Conservation (phyloP, 352 stramenopile genomes). For the Globisporangium canariense region DNA sequence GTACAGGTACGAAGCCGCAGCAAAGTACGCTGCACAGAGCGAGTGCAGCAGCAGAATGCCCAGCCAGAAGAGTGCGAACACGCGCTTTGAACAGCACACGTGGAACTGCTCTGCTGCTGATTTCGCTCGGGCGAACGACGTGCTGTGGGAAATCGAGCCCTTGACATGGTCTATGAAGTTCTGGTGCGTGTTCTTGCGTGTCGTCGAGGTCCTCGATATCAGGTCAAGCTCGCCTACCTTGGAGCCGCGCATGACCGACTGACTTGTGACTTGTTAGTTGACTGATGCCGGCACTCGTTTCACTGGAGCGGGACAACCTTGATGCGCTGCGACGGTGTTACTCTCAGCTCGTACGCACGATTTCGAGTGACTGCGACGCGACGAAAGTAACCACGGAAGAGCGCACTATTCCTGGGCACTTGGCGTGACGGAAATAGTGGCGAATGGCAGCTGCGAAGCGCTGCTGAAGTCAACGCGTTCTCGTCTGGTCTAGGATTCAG, state of each 20-base stretch:
- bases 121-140: not conserved
- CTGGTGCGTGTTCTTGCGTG: not conserved
- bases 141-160: not conserved
- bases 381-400: not conserved
- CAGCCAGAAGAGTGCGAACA: slow-evolving; percentile 17
- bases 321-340: not conserved
- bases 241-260: not conserved
- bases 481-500: not conserved
- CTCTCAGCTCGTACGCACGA: too few species aligned
- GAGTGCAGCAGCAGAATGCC: slow-evolving; percentile 8
- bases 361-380: not conserved
- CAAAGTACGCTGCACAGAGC: slow-evolving; percentile 17
- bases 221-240: not conserved
- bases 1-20: slow-evolving; percentile 16
- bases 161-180: slow-evolving; percentile 2
- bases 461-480: too few species aligned
- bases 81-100: slow-evolving; percentile 6
- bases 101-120: slow-evolving; percentile 11
- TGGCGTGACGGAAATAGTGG: too few species aligned
- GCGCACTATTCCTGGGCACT: too few species aligned
- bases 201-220: not conserved
- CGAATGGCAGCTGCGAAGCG: too few species aligned
- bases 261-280: too few species aligned
- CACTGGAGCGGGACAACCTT: not conserved
- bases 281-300: not conserved